Evolutionary conservation across 352 stramenopile genomes (phyloP), one percentile per base, ranked within the genome.

Genomic region (Pythium brachiatum): DNA sequence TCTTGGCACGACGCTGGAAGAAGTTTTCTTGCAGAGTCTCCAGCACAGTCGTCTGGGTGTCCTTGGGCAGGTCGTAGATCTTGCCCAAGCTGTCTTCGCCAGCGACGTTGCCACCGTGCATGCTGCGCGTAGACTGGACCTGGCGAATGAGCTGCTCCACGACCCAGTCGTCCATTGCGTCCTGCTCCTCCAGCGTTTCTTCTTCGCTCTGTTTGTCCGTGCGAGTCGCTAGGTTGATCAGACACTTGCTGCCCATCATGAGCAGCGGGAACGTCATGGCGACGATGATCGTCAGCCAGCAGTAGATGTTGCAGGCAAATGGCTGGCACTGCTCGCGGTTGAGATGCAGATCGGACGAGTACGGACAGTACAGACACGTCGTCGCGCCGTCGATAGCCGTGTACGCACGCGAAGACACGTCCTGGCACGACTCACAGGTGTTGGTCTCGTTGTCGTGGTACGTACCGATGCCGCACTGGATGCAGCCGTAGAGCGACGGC

Each of bases 61-160:
- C 78, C 41, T 76, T 72, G 0, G 76, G 76, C 0, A 87, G 65
- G 47, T 87, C 76, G 53, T 86, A 89, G 25, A 89, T 83, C 25
- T 80, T 67, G 31, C 32, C 27, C 15, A 41, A 3, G 34, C 29
- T 32, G 1, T n/a, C 46, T 1, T 15, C 26, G 47, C 11, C 26
- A 12, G 46, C 48, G 18, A 38, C 34, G 12, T 39, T 25, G 3
- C 25, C 36, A 3, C 53, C 34, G 16, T 31, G 27, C 27, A n/a
- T 53, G 18, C 43, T 39, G 11, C 69, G 77, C 7, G 60, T 69
- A 0, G 70, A 61, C 13, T 64, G 70, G n/a, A 89, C 47, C 27
- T 88, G 76, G 9, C 78, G 76, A 66, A 86, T 78, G 66, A 90
- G 78, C 20, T 86, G 65, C 12, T 75, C 81, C 68, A 90, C 81